Conservation (phyloP, 371 early-diverging fungal species). For the Capillidium rhysosporum region DNA sequence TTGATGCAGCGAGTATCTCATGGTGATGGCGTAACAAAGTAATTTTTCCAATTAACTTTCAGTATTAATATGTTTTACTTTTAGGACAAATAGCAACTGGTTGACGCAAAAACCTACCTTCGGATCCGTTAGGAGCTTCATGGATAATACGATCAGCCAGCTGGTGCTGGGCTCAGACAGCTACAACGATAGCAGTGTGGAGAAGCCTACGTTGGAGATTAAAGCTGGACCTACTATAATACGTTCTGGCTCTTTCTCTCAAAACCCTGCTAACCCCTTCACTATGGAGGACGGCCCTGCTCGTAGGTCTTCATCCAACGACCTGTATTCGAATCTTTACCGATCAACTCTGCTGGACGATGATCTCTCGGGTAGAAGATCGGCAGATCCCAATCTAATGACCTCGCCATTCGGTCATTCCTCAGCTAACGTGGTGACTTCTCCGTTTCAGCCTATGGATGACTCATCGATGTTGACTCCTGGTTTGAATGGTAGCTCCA, state of each 20-base stretch:
- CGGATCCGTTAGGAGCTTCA: slow-evolving; percentile 16
- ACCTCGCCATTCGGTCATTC: slow-evolving; percentile 9
- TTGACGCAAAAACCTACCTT: slow-evolving; percentile 35
- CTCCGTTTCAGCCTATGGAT: too few relatives aligned
- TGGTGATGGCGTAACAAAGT: too few relatives aligned
- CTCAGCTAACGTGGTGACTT: background rate
- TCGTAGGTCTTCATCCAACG: background rate
- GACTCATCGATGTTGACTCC: too few relatives aligned
- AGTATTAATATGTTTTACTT: background rate
- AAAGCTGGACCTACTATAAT: slow-evolving; percentile 7
- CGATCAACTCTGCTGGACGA: background rate
- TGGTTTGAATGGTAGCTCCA: background rate
- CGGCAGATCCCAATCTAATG: slow-evolving; percentile 5
- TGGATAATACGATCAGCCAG: too few relatives aligned
- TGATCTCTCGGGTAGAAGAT: background rate
- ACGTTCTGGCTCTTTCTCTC: background rate
- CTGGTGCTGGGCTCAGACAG: slow-evolving; percentile 30
- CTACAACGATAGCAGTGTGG: slow-evolving; percentile 7
- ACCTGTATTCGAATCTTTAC: background rate
- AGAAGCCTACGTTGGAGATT: background rate
- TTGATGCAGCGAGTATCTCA: too few relatives aligned
- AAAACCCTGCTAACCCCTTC: slow-evolving; percentile 5
- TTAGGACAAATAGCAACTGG: background rate
- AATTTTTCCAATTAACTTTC: too few relatives aligned
- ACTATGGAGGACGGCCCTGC: background rate